phyloP scores from a whole-genome alignment of 2,329 filamentous ascomycete species.

The Aspergillus nomiae region DNA sequence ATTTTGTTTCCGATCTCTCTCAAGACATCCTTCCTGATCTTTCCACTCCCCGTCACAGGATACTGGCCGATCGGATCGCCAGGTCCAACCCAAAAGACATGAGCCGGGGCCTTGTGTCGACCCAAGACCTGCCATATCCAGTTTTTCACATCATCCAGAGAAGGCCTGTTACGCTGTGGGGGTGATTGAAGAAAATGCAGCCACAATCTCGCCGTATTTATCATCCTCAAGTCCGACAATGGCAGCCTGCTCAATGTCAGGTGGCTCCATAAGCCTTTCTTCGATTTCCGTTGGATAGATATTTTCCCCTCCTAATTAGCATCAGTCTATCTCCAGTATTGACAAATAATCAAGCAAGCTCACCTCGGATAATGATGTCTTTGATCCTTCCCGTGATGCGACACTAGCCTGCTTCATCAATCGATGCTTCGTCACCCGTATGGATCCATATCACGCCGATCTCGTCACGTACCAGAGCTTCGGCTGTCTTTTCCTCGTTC shows the following conservation, averaged over 20 bases:
- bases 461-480: constrained; percentile 66
- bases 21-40: constrained; percentile 63
- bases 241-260: constrained; percentile 58
- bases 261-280: constrained; percentile 63
- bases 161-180: not conserved
- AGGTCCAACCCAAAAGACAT: constrained; percentile 72
- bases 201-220: constrained; percentile 37
- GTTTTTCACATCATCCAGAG: not conserved
- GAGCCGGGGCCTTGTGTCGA: constrained; percentile 64
- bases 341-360: not conserved
- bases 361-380: constrained; percentile 71
- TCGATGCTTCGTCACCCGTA: constrained; percentile 57
- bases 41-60: constrained; percentile 67
- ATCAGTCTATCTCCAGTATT: not conserved
- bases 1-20: constrained; percentile 41
- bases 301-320: constrained; percentile 61
- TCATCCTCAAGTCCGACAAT: constrained; percentile 63
- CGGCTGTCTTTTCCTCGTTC: constrained; percentile 51
- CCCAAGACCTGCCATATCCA: constrained; percentile 63
- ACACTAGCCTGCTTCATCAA: constrained; percentile 61
- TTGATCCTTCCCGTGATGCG: constrained; percentile 71
- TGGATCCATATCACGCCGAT: constrained; percentile 57
- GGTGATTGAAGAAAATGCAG: constrained; percentile 1
- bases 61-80: constrained; percentile 53
- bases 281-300: constrained; percentile 70